phyloP scores from a whole-genome alignment of 345 rosid genomes.

The Psidium guajava region DNA sequence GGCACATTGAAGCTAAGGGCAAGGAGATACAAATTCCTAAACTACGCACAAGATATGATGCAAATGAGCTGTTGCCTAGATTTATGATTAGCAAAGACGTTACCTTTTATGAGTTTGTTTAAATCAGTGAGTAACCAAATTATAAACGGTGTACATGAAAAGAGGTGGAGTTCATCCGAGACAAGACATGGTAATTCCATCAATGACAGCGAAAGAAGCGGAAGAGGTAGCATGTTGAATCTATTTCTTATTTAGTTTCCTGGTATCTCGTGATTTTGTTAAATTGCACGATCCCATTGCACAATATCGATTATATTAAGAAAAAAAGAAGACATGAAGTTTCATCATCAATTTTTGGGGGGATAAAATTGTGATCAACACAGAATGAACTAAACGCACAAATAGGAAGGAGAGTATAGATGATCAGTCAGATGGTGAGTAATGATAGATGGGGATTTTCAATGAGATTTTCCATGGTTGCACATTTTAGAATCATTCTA shows the following conservation, averaged over 20 bases:
- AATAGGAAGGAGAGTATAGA: not conserved
- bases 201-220: too few species aligned
- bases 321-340: not conserved
- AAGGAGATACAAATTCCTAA: not conserved
- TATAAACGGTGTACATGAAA: not conserved
- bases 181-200: too few species aligned
- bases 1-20: not conserved
- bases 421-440: not conserved
- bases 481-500: not conserved
- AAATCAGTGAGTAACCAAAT: not conserved
- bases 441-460: too few species aligned
- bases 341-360: not conserved
- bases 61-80: not conserved
- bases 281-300: not conserved
- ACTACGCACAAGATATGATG: not conserved
- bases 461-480: too few species aligned
- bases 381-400: not conserved
- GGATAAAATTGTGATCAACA: not conserved
- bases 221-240: not conserved
- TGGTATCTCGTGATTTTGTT: fast-evolving
- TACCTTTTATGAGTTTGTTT: not conserved
- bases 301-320: not conserved
- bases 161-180: not conserved
- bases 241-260: not conserved
- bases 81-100: not conserved